Evolutionary conservation across 345 rosid species (phyloP).

Genomic region (Citropsis articulata): DNA sequence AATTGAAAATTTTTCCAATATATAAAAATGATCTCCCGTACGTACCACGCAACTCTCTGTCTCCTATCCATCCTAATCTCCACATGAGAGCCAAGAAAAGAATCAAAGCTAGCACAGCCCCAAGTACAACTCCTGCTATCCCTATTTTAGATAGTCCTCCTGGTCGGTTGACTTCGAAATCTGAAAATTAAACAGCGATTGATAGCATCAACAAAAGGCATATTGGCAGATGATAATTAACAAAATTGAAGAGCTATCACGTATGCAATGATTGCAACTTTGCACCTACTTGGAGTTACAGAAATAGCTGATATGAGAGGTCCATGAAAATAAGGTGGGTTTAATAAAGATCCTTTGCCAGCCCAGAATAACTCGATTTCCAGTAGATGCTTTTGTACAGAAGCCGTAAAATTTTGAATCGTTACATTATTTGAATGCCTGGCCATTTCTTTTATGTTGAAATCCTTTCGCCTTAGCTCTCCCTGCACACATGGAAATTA

Average conservation of each 20-base stretch:
- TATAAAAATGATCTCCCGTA: too few relatives aligned
- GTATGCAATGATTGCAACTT: background rate
- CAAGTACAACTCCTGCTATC: background rate
- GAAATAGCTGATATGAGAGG: conserved; percentile 26
- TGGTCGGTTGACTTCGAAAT: background rate
- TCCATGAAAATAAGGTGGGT: background rate
- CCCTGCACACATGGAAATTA: conserved; percentile 3
- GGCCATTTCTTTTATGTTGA: conserved; percentile 9
- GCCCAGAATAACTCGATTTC: conserved; percentile 13
- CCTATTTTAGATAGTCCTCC: background rate
- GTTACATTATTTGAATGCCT: background rate
- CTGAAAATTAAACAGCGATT: background rate
- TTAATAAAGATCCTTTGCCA: conserved; percentile 10
- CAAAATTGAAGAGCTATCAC: background rate
- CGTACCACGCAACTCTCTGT: conserved; percentile 13
- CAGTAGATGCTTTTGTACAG: background rate
- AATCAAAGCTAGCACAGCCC: background rate
- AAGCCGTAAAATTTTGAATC: background rate
- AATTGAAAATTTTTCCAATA: too few relatives aligned
- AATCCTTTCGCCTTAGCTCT: background rate
- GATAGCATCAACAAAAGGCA: too few relatives aligned
- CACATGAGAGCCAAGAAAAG: conserved; percentile 12
- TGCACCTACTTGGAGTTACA: background rate
- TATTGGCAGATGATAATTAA: background rate
- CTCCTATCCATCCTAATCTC: conserved; percentile 18